phyloP scores from a whole-genome alignment of 805 yeast genomes.

The Metschnikowia baotianmanensis region DNA sequence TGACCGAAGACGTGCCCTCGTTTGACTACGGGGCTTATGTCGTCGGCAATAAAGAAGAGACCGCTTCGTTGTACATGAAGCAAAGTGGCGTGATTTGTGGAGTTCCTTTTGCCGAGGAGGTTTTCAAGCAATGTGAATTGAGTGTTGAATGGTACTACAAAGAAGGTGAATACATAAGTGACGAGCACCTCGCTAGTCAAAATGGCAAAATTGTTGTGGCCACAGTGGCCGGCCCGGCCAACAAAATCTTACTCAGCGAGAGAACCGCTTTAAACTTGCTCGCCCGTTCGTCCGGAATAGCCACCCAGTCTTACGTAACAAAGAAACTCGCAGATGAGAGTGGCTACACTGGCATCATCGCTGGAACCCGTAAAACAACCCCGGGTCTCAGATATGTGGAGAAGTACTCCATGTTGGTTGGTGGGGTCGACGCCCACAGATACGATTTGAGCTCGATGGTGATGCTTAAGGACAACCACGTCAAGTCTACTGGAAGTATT shows the following conservation, averaged over 20 bases:
- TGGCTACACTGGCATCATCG: conserved; percentile 81
- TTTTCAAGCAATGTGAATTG: conserved; percentile 71
- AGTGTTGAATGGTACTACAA: conserved; percentile 66
- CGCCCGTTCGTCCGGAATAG: conserved; percentile 83
- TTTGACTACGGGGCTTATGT: conserved; percentile 95
- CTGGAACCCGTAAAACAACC: conserved; percentile 97
- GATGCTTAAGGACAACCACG: conserved; percentile 93
- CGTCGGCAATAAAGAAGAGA: conserved; percentile 72
- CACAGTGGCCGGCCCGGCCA: conserved; percentile 73
- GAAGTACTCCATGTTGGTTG: conserved; percentile 92
- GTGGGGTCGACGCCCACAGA: conserved; percentile 91
- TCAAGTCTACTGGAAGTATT: conserved; percentile 90
- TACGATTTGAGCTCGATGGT: conserved; percentile 92
- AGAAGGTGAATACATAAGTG: conserved; percentile 58
- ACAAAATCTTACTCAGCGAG: conserved; percentile 77
- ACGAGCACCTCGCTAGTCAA: conserved; percentile 45
- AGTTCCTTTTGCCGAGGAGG: conserved; percentile 85
- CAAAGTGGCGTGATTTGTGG: conserved; percentile 80
- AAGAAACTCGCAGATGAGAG: conserved; percentile 57
- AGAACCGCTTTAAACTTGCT: conserved; percentile 80
- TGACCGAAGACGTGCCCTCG: conserved; percentile 87
- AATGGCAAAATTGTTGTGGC: conserved; percentile 69
- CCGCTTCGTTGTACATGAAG: conserved; percentile 80
- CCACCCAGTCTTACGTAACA: conserved; percentile 66
- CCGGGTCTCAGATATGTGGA: conserved; percentile 89